phyloP scores from a whole-genome alignment of 2,329 filamentous ascomycete genomes.

The Fusarium temperatum region DNA sequence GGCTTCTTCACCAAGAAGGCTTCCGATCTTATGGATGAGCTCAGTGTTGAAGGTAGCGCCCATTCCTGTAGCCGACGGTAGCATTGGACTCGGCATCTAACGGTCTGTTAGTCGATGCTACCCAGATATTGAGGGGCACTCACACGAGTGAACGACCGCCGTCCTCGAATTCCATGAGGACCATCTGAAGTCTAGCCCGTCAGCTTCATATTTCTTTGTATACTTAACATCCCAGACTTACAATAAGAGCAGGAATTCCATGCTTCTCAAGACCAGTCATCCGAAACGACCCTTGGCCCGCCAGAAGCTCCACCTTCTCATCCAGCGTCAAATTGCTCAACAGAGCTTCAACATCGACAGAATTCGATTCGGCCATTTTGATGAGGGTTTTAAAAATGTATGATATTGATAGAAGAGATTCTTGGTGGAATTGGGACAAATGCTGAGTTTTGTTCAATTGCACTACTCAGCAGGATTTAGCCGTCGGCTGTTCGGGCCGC shows the following conservation, averaged over 20 bases:
- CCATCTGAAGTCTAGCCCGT: conserved; percentile 34
- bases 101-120: not conserved
- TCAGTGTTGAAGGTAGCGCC: conserved; percentile 71
- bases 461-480: conserved; percentile 7
- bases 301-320: conserved; percentile 34
- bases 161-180: conserved; percentile 35
- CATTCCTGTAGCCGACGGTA: conserved; percentile 49
- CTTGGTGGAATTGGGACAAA: not conserved
- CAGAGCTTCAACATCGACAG: conserved; percentile 23
- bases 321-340: conserved; percentile 27
- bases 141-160: conserved; percentile 33
- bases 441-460: not conserved
- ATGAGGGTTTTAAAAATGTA: rapidly evolving
- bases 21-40: conserved; percentile 65
- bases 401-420: not conserved
- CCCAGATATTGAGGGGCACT: not conserved
- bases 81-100: conserved; percentile 52
- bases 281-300: conserved; percentile 34
- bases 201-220: not conserved
- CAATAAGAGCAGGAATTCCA: conserved; percentile 31
- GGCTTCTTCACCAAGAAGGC: conserved; percentile 63
- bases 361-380: not conserved
- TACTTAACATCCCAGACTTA: not conserved
- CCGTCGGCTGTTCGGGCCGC: conserved; percentile 31
- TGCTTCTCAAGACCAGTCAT: conserved; percentile 22